phyloP scores from a whole-genome alignment of 148 eudicot genomes.

The Diospyros lotus region DNA sequence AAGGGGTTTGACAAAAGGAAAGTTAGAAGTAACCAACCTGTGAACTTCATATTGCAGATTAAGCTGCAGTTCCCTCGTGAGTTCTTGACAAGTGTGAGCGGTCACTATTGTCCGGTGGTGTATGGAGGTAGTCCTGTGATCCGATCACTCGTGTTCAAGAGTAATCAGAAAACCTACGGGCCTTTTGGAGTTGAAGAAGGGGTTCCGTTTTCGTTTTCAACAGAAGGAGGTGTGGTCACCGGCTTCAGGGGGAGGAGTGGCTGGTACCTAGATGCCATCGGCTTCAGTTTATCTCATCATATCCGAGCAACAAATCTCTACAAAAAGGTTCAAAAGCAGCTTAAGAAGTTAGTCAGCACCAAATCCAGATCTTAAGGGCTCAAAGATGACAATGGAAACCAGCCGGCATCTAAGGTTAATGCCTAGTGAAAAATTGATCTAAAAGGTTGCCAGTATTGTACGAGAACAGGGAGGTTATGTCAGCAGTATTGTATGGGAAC shows the following conservation, averaged over 20 bases:
- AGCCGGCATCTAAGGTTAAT: too few relatives aligned
- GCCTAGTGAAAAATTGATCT: too few relatives aligned
- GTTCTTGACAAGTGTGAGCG: constrained; percentile 45
- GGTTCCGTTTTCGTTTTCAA: constrained; percentile 48
- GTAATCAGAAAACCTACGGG: constrained; percentile 52
- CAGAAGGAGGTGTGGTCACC: constrained; percentile 49
- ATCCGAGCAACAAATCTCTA: constrained; percentile 20
- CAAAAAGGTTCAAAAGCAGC: constrained; percentile 31
- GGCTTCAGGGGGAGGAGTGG: constrained; percentile 67
- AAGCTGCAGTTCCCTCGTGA: constrained; percentile 68
- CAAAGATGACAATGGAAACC: too few relatives aligned
- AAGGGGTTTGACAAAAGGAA: not conserved
- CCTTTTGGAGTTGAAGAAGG: constrained; percentile 66
- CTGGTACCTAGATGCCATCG: constrained; percentile 67
- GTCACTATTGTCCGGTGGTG: constrained; percentile 54
- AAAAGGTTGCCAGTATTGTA: too few relatives aligned
- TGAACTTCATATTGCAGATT: constrained; percentile 24
- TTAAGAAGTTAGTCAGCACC: constrained; percentile 31
- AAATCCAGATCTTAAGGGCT: too few relatives aligned
- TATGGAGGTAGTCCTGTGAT: constrained; percentile 51
- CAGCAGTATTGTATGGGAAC: too few relatives aligned
- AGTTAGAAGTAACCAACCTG: not conserved
- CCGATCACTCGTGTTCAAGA: constrained; percentile 54
- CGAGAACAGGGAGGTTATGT: too few relatives aligned
- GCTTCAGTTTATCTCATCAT: constrained; percentile 32